phyloP scores from a whole-genome alignment of 345 rosid species.

The Euphorbia pulcherrima region DNA sequence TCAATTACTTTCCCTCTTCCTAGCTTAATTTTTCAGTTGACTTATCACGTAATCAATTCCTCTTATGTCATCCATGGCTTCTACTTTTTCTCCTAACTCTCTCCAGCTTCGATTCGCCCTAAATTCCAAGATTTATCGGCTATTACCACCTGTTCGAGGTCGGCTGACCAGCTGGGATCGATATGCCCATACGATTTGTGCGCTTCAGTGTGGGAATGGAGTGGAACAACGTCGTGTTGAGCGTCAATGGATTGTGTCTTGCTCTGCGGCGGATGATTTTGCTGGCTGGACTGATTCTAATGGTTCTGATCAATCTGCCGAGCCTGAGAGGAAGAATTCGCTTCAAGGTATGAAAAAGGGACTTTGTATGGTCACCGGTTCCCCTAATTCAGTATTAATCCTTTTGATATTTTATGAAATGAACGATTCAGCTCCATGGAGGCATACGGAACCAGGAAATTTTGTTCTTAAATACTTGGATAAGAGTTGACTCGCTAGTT shows the following conservation, averaged over 20 bases:
- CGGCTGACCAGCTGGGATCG: slow-evolving; percentile 30
- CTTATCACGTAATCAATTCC: not conserved
- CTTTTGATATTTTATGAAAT: not conserved
- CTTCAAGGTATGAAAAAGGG: slow-evolving; percentile 49
- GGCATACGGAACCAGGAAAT: too few relatives aligned
- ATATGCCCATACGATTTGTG: slow-evolving; percentile 28
- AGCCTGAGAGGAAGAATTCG: slow-evolving; percentile 46
- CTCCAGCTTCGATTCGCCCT: slow-evolving; percentile 83
- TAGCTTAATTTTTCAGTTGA: not conserved
- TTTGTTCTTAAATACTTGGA: too few relatives aligned
- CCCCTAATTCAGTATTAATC: too few relatives aligned
- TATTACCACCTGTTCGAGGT: slow-evolving; percentile 26
- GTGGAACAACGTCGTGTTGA: slow-evolving; percentile 21
- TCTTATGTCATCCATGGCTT: slow-evolving; percentile 29
- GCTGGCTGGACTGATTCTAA: slow-evolving; percentile 73
- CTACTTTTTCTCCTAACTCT: slow-evolving; percentile 62
- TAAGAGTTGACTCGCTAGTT: not conserved
- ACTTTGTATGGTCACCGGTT: slow-evolving; percentile 1
- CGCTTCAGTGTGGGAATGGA: slow-evolving; percentile 25
- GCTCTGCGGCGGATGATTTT: slow-evolving; percentile 40
- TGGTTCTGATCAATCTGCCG: slow-evolving; percentile 27
- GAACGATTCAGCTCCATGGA: not conserved
- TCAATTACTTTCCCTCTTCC: not conserved
- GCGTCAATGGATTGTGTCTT: slow-evolving; percentile 33
- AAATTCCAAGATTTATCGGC: slow-evolving; percentile 20